A percentile compares a stretch with the other conserved stretches of the same genome.
These are phyloP conservation scores for Saccharum officinarum DNA, from an alignment of 176 grass and related monocot species.

Conservation along the genomic window DNA sequence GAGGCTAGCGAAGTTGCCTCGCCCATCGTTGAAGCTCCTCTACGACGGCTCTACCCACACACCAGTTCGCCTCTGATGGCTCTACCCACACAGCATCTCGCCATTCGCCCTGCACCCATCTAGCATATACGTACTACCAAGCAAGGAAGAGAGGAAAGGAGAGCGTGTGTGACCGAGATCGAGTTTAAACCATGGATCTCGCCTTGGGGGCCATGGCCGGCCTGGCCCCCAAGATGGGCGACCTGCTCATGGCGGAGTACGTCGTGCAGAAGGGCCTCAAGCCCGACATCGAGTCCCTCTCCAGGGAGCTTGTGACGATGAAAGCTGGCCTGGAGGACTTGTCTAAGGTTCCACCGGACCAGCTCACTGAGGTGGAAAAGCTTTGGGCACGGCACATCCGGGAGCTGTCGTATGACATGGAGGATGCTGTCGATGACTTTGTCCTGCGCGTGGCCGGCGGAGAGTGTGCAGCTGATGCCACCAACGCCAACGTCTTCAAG, in stretches of 20 bases:
- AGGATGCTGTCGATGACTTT: neutral
- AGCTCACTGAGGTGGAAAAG: neutral
- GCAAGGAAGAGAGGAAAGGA: neutral
- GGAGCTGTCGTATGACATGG: conserved; percentile 25
- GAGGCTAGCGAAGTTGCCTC: no score
- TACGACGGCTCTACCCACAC: no score
- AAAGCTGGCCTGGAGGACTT: neutral
- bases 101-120: neutral
- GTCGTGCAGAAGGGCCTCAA: conserved; percentile 1
- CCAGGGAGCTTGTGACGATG: neutral
- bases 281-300: neutral
- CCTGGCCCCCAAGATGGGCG: neutral
- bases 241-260: neutral
- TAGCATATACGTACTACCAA: neutral
- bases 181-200: neutral
- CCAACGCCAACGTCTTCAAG: neutral
- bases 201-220: neutral
- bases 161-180: neutral
- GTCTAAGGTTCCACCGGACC: neutral
- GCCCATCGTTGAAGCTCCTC: no score
- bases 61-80: no score
- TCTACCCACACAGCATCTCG: no score
- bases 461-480: neutral
- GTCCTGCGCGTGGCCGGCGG: neutral
- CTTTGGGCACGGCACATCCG: neutral